Percentiles rank a stretch among this genome's conserved stretches.
Conservation (phyloP, 495 filamentous ascomycete species). For the Tuber calosporum region DNA sequence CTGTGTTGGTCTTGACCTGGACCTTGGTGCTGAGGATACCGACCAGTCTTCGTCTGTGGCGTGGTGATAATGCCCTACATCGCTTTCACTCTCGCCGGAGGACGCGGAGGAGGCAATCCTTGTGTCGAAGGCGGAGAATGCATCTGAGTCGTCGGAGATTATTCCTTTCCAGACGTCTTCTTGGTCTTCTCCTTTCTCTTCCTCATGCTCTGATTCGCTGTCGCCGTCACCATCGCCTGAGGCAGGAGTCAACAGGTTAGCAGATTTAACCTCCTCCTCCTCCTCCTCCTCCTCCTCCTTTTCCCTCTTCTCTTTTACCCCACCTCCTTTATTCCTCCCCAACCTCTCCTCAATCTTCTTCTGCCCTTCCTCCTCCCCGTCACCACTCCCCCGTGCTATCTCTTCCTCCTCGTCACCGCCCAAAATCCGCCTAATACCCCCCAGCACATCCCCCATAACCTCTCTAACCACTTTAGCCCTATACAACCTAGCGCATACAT, state of each 20-base stretch:
- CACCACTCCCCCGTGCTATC: constrained; percentile 38
- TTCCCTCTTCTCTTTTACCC: not conserved
- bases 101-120: constrained; percentile 51
- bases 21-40: constrained; percentile 29
- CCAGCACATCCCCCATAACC: constrained; percentile 56
- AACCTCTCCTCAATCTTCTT: constrained; percentile 19
- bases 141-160: constrained; percentile 38
- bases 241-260: constrained; percentile 24
- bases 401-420: constrained; percentile 50
- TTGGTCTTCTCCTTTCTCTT: constrained; percentile 41
- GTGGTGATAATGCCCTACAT: constrained; percentile 41
- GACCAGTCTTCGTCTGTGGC: constrained; percentile 42
- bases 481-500: constrained; percentile 74
- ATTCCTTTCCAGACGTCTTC: constrained; percentile 14
- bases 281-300: constrained; percentile 20
- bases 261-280: constrained; percentile 14
- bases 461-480: constrained; percentile 68
- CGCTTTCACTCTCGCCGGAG: constrained; percentile 46
- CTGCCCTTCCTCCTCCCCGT: constrained; percentile 33
- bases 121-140: constrained; percentile 48
- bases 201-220: constrained; percentile 17
- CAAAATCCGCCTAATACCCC: constrained; percentile 55
- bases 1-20: constrained; percentile 27
- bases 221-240: constrained; percentile 27
- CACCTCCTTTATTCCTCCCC: constrained; percentile 21